phyloP scores from a whole-genome alignment of 2,329 filamentous ascomycete genomes.

The Pseudogymnoascus sp. region DNA sequence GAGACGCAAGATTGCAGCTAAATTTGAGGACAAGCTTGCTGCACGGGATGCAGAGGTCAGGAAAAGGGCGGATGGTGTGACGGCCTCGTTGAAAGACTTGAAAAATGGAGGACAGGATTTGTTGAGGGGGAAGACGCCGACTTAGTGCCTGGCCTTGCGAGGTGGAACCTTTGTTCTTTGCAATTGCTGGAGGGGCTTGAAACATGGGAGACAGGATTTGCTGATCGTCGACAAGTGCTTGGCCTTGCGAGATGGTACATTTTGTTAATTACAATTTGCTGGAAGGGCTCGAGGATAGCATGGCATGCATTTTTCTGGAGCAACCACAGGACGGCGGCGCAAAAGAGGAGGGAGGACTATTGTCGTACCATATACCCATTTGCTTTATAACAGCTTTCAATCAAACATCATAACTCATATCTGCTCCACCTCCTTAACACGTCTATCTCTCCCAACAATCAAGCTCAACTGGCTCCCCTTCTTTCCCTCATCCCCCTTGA shows the following conservation, averaged over 20 bases:
- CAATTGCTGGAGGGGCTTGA: not conserved
- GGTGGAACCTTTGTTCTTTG: not conserved
- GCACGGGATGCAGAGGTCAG: conserved; percentile 21
- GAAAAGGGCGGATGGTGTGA: conserved; percentile 17
- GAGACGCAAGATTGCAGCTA: conserved; percentile 19
- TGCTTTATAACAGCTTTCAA: conserved; percentile 14
- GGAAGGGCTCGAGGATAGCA: not conserved
- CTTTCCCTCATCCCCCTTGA: conserved; percentile 24
- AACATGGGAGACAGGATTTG: not conserved
- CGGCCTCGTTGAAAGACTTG: conserved; percentile 22
- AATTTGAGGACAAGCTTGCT: conserved; percentile 23
- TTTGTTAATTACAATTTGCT: not conserved
- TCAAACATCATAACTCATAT: conserved; percentile 14
- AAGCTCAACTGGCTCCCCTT: conserved; percentile 35
- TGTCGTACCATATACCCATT: conserved; percentile 17
- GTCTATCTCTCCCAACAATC: conserved; percentile 39
- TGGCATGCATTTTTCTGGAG: not conserved
- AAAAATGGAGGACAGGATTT: conserved; percentile 18
- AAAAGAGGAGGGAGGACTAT: not conserved
- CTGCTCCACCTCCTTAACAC: conserved; percentile 29
- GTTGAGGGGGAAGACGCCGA: conserved; percentile 9
- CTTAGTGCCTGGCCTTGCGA: not conserved
- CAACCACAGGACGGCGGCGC: not conserved
- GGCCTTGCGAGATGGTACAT: no score
- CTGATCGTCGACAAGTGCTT: no score